Conservation (phyloP, 169 alveolate genomes). For the Cryptosporidium baileyi region DNA sequence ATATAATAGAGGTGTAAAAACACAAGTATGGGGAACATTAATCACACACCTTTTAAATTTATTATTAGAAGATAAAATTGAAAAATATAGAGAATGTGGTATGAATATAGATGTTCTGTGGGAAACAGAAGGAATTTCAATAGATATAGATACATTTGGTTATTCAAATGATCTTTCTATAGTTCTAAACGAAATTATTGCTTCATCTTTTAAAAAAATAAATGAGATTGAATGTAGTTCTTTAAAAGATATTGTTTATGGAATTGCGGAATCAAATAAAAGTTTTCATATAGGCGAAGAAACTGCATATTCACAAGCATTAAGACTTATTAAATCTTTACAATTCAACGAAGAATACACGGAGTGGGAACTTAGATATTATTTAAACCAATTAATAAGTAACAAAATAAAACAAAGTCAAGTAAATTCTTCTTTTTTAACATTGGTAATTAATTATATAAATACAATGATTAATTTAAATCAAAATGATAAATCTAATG, state of each 20-base stretch:
- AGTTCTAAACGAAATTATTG: background rate
- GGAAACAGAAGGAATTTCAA: constrained; percentile 23
- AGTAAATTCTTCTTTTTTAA: background rate
- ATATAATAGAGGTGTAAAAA: constrained; percentile 44
- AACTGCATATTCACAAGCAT: constrained; percentile 12
- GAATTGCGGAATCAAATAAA: background rate
- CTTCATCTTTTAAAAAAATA: background rate
- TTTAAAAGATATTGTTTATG: background rate
- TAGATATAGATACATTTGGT: constrained; percentile 28
- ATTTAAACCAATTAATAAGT: background rate
- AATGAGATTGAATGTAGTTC: background rate
- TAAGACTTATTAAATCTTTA: background rate
- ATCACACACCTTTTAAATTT: constrained; percentile 3
- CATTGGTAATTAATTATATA: background rate
- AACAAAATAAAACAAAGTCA: background rate
- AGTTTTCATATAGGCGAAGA: background rate
- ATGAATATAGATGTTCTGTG: background rate
- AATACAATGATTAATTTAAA: background rate
- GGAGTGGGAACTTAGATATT: constrained; percentile 55
- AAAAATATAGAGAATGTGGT: constrained; percentile 38
- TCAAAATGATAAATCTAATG: background rate
- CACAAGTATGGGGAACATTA: constrained; percentile 58
- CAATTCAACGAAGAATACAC: constrained; percentile 18
- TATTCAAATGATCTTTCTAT: constrained; percentile 27
- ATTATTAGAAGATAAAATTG: constrained; percentile 9